Evolutionary conservation across 2,329 filamentous ascomycete species (phyloP), one percentile per base, ranked within the genome.

Genomic region (Aspergillus carbonarius): DNA sequence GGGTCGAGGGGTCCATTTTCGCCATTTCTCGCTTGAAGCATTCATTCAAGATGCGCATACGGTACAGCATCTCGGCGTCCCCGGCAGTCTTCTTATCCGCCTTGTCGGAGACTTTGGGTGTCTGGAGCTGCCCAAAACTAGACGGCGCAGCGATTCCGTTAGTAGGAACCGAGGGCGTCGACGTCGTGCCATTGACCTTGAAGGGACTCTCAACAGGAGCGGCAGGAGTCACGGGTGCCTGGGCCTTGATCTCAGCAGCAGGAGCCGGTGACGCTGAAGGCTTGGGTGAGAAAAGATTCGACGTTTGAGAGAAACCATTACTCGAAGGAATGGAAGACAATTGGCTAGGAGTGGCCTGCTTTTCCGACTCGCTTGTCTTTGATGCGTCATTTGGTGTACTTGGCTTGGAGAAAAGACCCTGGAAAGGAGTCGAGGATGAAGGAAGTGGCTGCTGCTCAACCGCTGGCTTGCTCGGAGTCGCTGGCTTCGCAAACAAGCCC

Each of bases 1-100:
- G 62, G 2, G 53, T 68, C 15, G 66, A 61, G 5, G 75, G 71
- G 57, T 78, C 66, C 23, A 72, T 59, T 4, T 63, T 60, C 10
- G 68, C 63, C 10, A 78, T 51, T 46, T 72, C 65, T 7, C 67
- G 66, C 55, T 75, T 68, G 60, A 78, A 74, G 18, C 63, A 66
- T 32, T 68, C 62, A 55, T 78, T 77, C 55, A 78, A 58, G 15
- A 65, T 62, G 30, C 70, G 71, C 15, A 77, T 52, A 32, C 71
- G 72, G 51, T 70, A 70, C 5, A 69, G 23, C 6, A 66, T 46
- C 40, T 70, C 66, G 10, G 63, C 50, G 30, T 68, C 60, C 23
- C 62, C 63, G 18, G 62, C 62, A 6, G 60, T 42, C 6, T 64
- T 57, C 50, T 66, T 59, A 25, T 49, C 65, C 32, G 68, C 37